A percentile compares a stretch with the other conserved stretches of the same genome.
phyloP scores from a whole-genome alignment of 805 yeast genomes.

The Candida golubevii region DNA sequence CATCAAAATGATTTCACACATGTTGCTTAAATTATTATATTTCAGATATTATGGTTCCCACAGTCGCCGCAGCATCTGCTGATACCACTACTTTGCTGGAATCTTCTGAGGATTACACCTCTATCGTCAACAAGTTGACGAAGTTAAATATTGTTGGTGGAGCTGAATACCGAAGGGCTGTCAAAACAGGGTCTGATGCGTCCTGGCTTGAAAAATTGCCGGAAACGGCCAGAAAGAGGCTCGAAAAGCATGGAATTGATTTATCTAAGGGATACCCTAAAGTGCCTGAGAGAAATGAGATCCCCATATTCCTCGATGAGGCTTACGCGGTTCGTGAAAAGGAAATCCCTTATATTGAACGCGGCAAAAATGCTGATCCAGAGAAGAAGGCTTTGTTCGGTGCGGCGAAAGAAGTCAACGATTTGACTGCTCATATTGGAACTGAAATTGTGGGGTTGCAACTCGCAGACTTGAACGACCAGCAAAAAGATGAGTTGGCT shows the following conservation, averaged over 20 bases:
- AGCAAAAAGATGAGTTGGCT: constrained; percentile 30
- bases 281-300: constrained; percentile 19
- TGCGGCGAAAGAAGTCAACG: constrained; percentile 27
- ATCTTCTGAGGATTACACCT: constrained; percentile 5
- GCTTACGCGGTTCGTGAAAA: constrained; percentile 21
- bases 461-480: constrained; percentile 24
- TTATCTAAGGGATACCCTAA: constrained; percentile 26
- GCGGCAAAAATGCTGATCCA: constrained; percentile 28
- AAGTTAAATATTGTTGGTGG: constrained; percentile 12
- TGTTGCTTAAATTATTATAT: not conserved
- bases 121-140: constrained; percentile 11
- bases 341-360: constrained; percentile 23
- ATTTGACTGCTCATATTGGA: constrained; percentile 30
- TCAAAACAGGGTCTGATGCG: constrained; percentile 12
- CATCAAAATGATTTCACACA: not conserved
- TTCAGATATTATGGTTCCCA: constrained; percentile 3
- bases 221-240: constrained; percentile 21
- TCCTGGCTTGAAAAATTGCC: constrained; percentile 21
- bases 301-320: constrained; percentile 26
- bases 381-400: constrained; percentile 29
- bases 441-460: constrained; percentile 31
- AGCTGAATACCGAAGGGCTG: constrained; percentile 6
- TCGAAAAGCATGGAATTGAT: constrained; percentile 23
- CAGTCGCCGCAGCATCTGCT: constrained; percentile 3
- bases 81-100: not conserved